Percentiles rank a stretch among this genome's conserved stretches.
These are phyloP conservation scores for Leishmania aethiopica DNA, from an alignment of 208 protist genomes.

Conservation along the genomic window DNA sequence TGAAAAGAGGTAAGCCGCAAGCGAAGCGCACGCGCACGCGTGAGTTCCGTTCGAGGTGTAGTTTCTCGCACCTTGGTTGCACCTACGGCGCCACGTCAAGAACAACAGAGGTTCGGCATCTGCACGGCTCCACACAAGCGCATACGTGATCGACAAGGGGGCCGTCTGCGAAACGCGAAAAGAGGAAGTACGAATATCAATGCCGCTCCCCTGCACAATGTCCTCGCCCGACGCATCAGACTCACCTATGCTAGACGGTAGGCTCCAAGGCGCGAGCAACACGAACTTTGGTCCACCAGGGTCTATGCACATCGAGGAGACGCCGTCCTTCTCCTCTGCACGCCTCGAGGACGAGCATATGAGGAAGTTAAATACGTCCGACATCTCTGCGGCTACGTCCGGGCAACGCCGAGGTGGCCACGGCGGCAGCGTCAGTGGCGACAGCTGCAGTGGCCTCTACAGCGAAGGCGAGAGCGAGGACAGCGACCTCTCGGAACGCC, in stretches of 20 bases:
- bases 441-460: slow-evolving; percentile 28
- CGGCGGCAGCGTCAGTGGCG: slow-evolving; percentile 2
- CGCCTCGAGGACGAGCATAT: not conserved
- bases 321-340: not conserved
- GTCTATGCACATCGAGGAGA: not conserved
- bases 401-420: not conserved
- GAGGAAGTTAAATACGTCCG: not conserved
- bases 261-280: not conserved
- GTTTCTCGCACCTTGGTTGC: not conserved
- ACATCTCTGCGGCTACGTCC: not conserved
- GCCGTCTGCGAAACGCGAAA: not conserved
- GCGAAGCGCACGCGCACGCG: not conserved
- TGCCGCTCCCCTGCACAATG: not conserved
- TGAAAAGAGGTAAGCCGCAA: not conserved
- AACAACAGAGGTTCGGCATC: not conserved
- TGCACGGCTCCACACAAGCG: not conserved
- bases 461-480: slow-evolving; percentile 34
- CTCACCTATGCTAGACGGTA: not conserved
- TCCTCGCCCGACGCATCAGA: not conserved
- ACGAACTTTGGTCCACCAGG: too few species aligned
- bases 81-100: not conserved
- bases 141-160: not conserved
- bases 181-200: not conserved
- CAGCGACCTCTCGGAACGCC: slow-evolving; percentile 9
- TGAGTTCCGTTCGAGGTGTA: not conserved